Evolutionary conservation across 805 yeast genomes (phyloP), one percentile per base, ranked within the genome.

Genomic region (Wickerhamiella sergipiensis): DNA sequence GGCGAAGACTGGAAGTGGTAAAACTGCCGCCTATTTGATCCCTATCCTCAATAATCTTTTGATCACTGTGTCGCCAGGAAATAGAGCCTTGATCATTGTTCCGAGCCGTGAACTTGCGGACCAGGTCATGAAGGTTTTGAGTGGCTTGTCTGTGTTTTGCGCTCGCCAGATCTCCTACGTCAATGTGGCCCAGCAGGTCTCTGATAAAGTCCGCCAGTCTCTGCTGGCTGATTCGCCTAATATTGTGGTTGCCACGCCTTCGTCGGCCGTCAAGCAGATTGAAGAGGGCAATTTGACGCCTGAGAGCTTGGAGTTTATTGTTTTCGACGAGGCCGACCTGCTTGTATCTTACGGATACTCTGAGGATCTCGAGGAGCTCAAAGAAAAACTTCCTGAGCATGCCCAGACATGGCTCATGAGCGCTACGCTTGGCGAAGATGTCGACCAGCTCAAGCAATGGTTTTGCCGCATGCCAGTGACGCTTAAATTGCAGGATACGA

Each of bases 1-100:
- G 63, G 96, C 97, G 6, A 80, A 86, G 23, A 90, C 98, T 0
- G 98, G 98, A 3, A 84, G 95, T 8, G 97, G 97, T 57, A 90
- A 90, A 67, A 90, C 97, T 0, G 85, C 86, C 10, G 95, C 97
- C 1, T 90, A 90, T 64, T 68, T 83, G 55, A 76, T 90, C 47
- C 98, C 98, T 6, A 81, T 92, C 17, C 66, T 92, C 42, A 95
- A 92, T 65, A 75, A 80, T 42, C 76, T 92, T 42, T 70, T 90
- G 53, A 45, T 68, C 59, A 53, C 64, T 59, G 53, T 64, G 59
- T 40, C 56, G 58, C 26, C 52, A 12, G 44, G 62, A n/a, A 66
- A 68, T 6, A 73, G 75, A 53, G 80, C 85, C 46, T 77, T 92
- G 26, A 75, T 92, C 29, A 69, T 92, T 48, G 97, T 92, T 15